These are phyloP conservation scores for Eucalyptus polyanthemos DNA, from an alignment of 345 rosid genomes.

Conservation along the genomic window DNA sequence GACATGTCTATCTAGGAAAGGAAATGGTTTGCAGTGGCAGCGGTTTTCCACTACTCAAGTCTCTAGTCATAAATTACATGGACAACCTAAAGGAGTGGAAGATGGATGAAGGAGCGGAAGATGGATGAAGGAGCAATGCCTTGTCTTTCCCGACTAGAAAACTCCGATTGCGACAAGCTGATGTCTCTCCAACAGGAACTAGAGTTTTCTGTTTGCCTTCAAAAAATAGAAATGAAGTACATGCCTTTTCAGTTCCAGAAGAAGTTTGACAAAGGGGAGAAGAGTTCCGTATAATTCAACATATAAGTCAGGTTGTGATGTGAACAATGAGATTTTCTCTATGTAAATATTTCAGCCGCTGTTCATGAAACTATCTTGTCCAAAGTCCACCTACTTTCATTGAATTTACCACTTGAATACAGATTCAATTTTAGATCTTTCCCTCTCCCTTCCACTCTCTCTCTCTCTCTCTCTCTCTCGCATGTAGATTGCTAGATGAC, in stretches of 20 bases:
- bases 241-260: neutral
- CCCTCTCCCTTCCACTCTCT: neutral
- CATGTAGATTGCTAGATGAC: neutral
- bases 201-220: neutral
- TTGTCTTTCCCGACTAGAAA: neutral
- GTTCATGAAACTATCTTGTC: neutral
- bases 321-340: neutral
- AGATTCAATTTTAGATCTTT: neutral
- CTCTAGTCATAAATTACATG: neutral
- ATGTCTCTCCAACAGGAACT: neutral
- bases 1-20: neutral
- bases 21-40: neutral
- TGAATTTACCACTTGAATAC: neutral
- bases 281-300: neutral
- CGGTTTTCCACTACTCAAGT: neutral
- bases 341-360: neutral
- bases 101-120: neutral
- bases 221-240: neutral
- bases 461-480: neutral
- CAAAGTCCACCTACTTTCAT: neutral
- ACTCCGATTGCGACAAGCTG: neutral
- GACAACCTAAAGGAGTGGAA: neutral
- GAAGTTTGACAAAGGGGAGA: neutral
- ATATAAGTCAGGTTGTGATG: neutral
- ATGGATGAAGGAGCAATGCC: neutral